These are phyloP conservation scores for Escallonia herrerae DNA, from an alignment of 129 eudicot species.

Conservation along the genomic window DNA sequence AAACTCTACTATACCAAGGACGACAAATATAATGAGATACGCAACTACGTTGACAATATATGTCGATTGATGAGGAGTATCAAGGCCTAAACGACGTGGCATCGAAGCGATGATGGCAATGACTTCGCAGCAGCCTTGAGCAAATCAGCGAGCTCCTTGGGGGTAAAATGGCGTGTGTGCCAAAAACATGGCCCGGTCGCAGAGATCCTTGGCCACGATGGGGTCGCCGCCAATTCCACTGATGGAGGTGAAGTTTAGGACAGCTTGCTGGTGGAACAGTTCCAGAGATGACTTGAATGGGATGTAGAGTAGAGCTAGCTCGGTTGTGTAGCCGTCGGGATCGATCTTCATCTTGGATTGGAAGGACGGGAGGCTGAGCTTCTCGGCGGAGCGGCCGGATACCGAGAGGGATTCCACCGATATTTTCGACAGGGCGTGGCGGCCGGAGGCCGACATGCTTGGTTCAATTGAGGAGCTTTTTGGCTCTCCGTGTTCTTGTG, in stretches of 20 bases:
- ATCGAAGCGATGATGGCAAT: conserved; percentile 63
- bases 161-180: conserved; percentile 88
- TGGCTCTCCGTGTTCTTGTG: conserved; percentile 2
- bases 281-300: conserved; percentile 89
- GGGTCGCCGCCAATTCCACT: conserved; percentile 61
- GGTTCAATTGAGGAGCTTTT: background rate
- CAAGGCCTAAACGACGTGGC: conserved; percentile 69
- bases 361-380: conserved; percentile 57
- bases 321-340: conserved; percentile 80
- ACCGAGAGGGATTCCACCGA: conserved; percentile 54
- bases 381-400: conserved; percentile 65
- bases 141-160: conserved; percentile 46
- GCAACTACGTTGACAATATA: conserved; percentile 25
- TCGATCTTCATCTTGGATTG: conserved; percentile 92
- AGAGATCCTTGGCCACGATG: conserved; percentile 69
- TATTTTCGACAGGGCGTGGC: conserved; percentile 24
- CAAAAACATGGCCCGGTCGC: conserved; percentile 73
- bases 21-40: no score
- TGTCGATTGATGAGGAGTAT: conserved; percentile 70
- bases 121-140: conserved; percentile 51
- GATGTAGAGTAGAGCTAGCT: conserved; percentile 52
- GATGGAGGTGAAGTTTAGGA: conserved; percentile 60
- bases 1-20: no score
- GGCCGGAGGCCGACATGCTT: conserved; percentile 7
- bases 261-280: conserved; percentile 73